These are phyloP conservation scores for Smittium culicis DNA, from an alignment of 371 early-diverging fungal genomes.

Conservation along the genomic window DNA sequence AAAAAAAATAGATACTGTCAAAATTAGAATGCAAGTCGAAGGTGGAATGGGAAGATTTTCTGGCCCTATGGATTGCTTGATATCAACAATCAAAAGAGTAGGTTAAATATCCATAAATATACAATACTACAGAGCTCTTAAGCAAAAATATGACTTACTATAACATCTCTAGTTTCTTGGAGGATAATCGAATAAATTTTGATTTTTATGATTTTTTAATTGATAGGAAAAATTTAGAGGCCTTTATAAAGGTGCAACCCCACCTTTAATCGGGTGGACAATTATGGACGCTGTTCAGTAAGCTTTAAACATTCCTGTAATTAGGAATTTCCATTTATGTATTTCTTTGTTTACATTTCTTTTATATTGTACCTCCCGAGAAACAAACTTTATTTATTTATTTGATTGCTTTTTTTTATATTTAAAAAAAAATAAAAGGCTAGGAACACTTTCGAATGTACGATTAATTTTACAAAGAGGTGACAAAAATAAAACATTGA, in stretches of 20 bases:
- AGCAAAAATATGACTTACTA: background rate
- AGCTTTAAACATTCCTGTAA: too few species aligned
- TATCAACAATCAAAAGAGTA: conserved; percentile 17
- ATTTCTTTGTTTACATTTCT: too few species aligned
- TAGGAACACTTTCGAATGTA: conserved; percentile 70
- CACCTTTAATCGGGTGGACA: conserved; percentile 85
- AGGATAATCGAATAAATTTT: too few species aligned
- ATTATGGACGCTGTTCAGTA: conserved; percentile 76
- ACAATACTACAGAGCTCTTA: background rate
- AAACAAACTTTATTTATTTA: background rate
- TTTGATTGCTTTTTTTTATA: background rate
- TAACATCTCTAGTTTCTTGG: background rate
- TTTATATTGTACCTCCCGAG: too few species aligned
- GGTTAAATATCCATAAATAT: too few species aligned
- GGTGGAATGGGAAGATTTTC: conserved; percentile 63
- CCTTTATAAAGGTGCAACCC: conserved; percentile 83
- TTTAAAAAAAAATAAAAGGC: conserved; percentile 27
- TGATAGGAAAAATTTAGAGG: conserved; percentile 71
- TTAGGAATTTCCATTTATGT: too few species aligned
- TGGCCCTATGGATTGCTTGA: conserved; percentile 74
- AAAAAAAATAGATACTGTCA: conserved; percentile 49
- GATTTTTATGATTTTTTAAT: too few species aligned
- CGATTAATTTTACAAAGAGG: conserved; percentile 52
- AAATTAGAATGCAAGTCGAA: conserved; percentile 58
- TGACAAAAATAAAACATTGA: conserved; percentile 41